phyloP scores from a whole-genome alignment of 306 rosid species.

The Fragaria iinumae region DNA sequence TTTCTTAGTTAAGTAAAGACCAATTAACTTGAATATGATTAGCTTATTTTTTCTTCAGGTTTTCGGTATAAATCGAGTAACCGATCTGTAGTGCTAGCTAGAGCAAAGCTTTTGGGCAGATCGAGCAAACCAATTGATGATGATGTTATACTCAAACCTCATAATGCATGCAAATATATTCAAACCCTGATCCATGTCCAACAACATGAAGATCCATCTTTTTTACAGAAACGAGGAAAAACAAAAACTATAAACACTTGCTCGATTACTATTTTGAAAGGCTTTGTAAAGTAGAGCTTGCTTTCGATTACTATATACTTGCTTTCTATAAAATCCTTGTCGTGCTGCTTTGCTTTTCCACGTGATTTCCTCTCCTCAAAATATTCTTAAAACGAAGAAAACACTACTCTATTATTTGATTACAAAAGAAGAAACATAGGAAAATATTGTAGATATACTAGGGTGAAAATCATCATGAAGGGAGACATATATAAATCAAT shows the following conservation, averaged over 20 bases:
- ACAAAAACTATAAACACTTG: neutral
- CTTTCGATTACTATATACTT: slow-evolving; percentile 1
- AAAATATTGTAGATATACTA: neutral
- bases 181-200: neutral
- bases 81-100: neutral
- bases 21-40: neutral
- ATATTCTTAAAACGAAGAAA: neutral
- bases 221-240: neutral
- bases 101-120: neutral
- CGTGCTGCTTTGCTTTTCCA: neutral
- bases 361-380: neutral
- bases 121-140: neutral
- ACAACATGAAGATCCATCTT: neutral
- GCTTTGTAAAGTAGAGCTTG: neutral
- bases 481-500: slow-evolving; percentile 4
- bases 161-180: neutral
- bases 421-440: neutral
- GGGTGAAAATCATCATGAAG: slow-evolving; percentile 15
- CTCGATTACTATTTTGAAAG: neutral
- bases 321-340: neutral
- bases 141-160: neutral
- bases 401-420: neutral
- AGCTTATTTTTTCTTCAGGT: neutral
- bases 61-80: too few species aligned
- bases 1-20: neutral